phyloP scores from a whole-genome alignment of 768 basidiomycete genomes.

The Crepidotus variabilis region DNA sequence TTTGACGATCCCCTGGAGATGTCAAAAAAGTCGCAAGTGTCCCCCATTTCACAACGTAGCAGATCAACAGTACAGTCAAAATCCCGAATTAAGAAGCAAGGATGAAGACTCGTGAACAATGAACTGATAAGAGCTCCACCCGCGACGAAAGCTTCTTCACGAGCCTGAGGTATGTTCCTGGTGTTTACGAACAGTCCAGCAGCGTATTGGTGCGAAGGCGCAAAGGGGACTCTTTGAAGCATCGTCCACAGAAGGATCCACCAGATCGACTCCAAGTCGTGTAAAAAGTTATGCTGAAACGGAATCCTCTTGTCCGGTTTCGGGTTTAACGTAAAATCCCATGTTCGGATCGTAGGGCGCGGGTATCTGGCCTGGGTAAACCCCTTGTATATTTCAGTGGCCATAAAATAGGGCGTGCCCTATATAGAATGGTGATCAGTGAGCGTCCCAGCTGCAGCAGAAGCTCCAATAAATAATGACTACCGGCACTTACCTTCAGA shows the following conservation, averaged over 20 bases:
- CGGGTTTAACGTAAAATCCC: neutral
- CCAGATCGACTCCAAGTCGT: neutral
- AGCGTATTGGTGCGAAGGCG: neutral
- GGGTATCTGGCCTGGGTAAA: neutral
- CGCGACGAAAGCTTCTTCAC: neutral
- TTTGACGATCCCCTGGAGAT: no score
- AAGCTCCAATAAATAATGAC: neutral
- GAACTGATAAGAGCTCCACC: no score
- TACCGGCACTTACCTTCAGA: neutral
- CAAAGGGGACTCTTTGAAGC: neutral
- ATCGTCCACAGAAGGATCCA: neutral
- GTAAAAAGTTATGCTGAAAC: neutral
- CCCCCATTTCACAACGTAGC: no score
- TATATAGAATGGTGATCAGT: neutral
- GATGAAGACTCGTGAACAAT: no score
- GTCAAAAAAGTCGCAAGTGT: no score
- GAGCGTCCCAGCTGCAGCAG: neutral
- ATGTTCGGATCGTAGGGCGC: neutral
- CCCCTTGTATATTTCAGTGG: no score
- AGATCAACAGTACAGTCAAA: no score
- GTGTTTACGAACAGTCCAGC: neutral
- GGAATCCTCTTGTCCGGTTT: neutral
- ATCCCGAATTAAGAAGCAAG: no score
- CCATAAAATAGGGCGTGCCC: neutral
- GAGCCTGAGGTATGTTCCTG: neutral